phyloP scores from a whole-genome alignment of 1,284 basidiomycete genomes.

The Ustilago shanxiensis region DNA sequence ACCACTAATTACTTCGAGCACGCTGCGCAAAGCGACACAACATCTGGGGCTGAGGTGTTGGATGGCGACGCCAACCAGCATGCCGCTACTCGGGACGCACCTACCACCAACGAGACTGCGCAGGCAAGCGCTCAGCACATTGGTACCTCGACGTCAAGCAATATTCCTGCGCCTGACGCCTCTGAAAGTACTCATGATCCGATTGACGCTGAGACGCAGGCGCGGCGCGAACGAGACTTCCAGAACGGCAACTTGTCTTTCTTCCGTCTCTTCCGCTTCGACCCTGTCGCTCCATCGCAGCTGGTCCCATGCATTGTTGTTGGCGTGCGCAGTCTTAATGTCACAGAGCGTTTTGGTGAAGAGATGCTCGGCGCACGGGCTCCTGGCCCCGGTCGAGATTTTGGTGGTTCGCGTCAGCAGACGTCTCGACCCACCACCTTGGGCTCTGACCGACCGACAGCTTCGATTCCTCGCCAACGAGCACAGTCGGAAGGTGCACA shows the following conservation, averaged over 20 bases:
- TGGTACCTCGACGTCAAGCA: background rate
- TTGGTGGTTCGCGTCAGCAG: slow-evolving; percentile 32
- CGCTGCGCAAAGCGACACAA: slow-evolving; percentile 17
- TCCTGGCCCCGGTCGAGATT: slow-evolving; percentile 24
- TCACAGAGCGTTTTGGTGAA: slow-evolving; percentile 51
- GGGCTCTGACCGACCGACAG: slow-evolving; percentile 16
- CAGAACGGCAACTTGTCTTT: slow-evolving; percentile 64
- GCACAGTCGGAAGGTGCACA: slow-evolving; percentile 24
- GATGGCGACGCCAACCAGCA: slow-evolving; percentile 30
- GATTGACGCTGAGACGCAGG: slow-evolving; percentile 35
- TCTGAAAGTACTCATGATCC: background rate
- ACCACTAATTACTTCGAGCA: slow-evolving; percentile 46
- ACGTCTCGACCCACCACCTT: slow-evolving; percentile 42
- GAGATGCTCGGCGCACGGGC: slow-evolving; percentile 29
- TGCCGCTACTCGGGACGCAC: background rate
- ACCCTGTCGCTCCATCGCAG: slow-evolving; percentile 45
- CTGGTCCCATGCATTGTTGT: slow-evolving; percentile 65
- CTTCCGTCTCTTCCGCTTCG: slow-evolving; percentile 67
- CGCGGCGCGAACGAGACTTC: slow-evolving; percentile 56
- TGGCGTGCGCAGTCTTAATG: slow-evolving; percentile 63
- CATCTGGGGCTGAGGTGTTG: slow-evolving; percentile 37
- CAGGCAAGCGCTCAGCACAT: background rate
- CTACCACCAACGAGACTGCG: background rate
- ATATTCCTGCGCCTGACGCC: background rate
- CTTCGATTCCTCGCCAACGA: slow-evolving; percentile 16